These are phyloP conservation scores for Grosmannia clavigera DNA, from an alignment of 2,329 filamentous ascomycete species.

Conservation along the genomic window DNA sequence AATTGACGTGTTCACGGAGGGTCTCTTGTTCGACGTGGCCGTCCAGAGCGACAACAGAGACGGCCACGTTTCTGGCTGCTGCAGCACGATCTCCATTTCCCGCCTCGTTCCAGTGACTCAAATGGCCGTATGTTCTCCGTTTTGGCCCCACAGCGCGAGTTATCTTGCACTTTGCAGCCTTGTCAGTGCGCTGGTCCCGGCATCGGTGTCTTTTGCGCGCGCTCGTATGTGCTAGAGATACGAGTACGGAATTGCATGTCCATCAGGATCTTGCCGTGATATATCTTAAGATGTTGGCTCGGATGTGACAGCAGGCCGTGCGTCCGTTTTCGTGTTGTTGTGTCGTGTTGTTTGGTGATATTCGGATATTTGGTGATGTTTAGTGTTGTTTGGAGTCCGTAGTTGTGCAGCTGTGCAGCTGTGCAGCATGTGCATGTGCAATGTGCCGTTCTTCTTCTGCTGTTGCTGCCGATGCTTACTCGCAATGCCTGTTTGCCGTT, in stretches of 20 bases:
- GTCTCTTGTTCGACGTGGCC: background rate
- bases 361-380: background rate
- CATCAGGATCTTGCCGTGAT: background rate
- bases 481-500: background rate
- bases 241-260: background rate
- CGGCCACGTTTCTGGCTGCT: background rate
- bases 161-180: background rate
- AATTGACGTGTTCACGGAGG: background rate
- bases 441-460: background rate
- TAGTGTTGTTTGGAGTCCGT: background rate
- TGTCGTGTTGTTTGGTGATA: background rate
- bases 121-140: background rate
- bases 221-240: background rate
- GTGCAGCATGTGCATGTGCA: background rate
- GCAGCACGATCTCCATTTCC: background rate
- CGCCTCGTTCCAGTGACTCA: background rate
- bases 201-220: background rate
- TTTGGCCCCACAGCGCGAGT: background rate
- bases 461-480: background rate
- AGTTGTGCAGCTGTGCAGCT: background rate
- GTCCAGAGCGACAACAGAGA: background rate
- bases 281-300: background rate
- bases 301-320: slow-evolving; percentile 1
- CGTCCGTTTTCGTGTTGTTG: background rate
- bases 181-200: background rate